Base-by-base conservation (phyloP, 78 protist species). In the Dictyostelium purpureum region DNA sequence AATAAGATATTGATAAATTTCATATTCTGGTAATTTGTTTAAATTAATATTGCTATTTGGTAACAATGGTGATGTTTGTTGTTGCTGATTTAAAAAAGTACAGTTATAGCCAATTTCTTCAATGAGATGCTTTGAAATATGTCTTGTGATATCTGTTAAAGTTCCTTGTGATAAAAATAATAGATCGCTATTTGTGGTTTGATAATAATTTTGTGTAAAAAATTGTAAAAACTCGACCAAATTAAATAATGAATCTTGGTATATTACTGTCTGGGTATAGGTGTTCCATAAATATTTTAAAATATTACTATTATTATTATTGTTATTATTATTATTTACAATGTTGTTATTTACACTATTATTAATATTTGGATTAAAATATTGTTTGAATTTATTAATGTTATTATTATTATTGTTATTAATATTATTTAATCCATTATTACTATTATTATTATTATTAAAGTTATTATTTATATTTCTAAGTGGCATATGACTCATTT, bases 191-290 rank as follows among this genome's bases (percentile, higher is more conserved):
- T 19, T 40, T 14, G 76, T 69, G n/a, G 24, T 43, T 7, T 85
- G 56, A 45, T 85, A 54, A 47, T 73, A 61, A 5, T 38, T 52
- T n/a, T 63, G 33, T 14, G 66, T 31, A 59, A 85, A 85, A 33
- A 40, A 52, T 45, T 85, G 76, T 51, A 85, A 45, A 51, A 85
- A 85, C 38, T 85, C 92, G 1, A 85, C 76, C 1, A 85, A 38
- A 33, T 79, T 37, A 16, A 73, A 54, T 49, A 85, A 31, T 61
- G 92, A 73, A 56, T 85, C 92, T 35, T 85, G 92, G 45, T 85
- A 74, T 14, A 85, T 76, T 0, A 85, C 92, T 4, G 75, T 73
- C 59, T 85, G 92, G 9, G 56, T 26, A 73, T 73, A 85, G 0
- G 63, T 42, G 10, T 73, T 52, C 92, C 92, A 85, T 24, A 73